A percentile compares a stretch with the other conserved stretches of the same genome.
Evolutionary conservation across 2,329 filamentous ascomycete species (phyloP).

Genomic region (Trichoderma guizhouense): DNA sequence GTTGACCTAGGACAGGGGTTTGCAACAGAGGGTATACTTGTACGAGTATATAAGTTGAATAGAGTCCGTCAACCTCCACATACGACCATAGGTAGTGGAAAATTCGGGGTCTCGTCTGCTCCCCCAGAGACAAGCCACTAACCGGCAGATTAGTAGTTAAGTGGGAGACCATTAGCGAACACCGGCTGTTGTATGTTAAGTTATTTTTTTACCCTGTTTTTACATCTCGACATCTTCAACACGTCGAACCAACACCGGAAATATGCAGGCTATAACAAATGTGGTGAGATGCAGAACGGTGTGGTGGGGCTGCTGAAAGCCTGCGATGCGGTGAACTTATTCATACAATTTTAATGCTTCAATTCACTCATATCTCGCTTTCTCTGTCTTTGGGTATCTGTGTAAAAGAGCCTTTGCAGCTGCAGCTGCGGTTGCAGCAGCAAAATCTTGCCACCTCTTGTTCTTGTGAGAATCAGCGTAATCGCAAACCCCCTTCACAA

Average conservation of each 20-base stretch:
- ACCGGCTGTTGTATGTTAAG: background rate
- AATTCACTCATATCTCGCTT: background rate
- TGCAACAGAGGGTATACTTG: background rate
- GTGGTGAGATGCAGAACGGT: too few species aligned
- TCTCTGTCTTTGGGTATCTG: constrained; percentile 8
- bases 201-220: background rate
- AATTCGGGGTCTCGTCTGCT: background rate
- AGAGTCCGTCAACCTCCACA: background rate
- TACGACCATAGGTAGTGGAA: background rate
- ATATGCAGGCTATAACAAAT: background rate
- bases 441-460: constrained; percentile 37
- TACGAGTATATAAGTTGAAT: background rate
- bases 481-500: constrained; percentile 38
- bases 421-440: constrained; percentile 34
- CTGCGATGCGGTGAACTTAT: background rate
- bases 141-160: background rate
- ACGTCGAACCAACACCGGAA: background rate
- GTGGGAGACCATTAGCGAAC: background rate
- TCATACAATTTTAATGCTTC: background rate
- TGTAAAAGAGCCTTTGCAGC: constrained; percentile 17
- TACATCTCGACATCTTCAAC: background rate
- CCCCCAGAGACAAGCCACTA: background rate
- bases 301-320: background rate
- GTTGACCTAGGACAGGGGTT: background rate
- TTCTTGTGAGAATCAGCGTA: constrained; percentile 41